Percentiles rank a stretch among this genome's conserved stretches.
phyloP scores from a whole-genome alignment of 2,329 filamentous ascomycete genomes.

The Pseudogymnoascus pannorum region DNA sequence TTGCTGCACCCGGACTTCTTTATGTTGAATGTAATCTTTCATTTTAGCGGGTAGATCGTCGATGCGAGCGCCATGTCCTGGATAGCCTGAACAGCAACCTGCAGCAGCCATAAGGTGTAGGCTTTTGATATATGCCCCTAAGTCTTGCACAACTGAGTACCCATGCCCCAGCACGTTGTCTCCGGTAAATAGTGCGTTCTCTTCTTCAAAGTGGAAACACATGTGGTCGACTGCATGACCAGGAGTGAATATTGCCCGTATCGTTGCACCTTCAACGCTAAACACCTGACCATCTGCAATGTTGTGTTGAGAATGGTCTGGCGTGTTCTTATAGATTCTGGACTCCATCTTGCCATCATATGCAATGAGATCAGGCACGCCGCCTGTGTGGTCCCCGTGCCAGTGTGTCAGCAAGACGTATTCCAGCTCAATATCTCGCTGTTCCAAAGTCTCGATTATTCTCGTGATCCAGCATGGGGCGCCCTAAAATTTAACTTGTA shows the following conservation, averaged over 20 bases:
- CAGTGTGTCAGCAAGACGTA: no score
- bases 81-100: conserved; percentile 51
- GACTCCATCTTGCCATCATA: conserved; percentile 48
- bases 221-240: conserved; percentile 78
- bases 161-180: conserved; percentile 82
- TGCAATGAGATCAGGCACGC: conserved; percentile 59
- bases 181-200: conserved; percentile 75
- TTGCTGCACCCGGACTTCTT: no score
- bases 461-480: no score
- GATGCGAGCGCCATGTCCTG: conserved; percentile 38
- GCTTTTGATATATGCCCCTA: conserved; percentile 57
- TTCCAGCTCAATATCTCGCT: no score
- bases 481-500: no score
- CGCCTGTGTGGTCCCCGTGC: conserved; percentile 78
- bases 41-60: conserved; percentile 34
- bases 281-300: conserved; percentile 48
- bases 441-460: no score
- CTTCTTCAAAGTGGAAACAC: conserved; percentile 64
- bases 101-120: conserved; percentile 58
- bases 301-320: conserved; percentile 40
- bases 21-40: no score
- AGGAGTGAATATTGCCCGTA: conserved; percentile 57
- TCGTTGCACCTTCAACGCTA: conserved; percentile 50
- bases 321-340: conserved; percentile 57
- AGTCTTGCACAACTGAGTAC: conserved; percentile 71